A percentile compares a stretch with the other conserved stretches of the same genome.
Evolutionary conservation across 1,284 basidiomycete species (phyloP).

Genomic region (Trichosporon coremiiforme): DNA sequence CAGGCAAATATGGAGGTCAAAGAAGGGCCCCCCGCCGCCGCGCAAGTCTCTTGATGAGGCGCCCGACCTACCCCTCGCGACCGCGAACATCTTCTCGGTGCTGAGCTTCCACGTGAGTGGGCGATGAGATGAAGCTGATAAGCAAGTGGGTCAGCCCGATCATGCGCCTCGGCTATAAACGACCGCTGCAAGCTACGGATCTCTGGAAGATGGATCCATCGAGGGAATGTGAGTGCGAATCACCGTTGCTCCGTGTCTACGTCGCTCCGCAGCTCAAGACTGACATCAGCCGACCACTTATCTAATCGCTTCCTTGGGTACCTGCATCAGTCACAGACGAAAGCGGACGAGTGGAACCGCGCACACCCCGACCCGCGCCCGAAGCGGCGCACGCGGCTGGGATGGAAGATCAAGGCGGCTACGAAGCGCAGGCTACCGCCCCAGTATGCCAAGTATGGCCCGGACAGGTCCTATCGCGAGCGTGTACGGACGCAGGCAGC

Average conservation of each 20-base stretch:
- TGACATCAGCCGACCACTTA: slow-evolving; percentile 60
- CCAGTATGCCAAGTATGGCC: slow-evolving; percentile 26
- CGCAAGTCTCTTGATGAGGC: slow-evolving; percentile 65
- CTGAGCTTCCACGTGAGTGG: slow-evolving; percentile 61
- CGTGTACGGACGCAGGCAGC: neutral
- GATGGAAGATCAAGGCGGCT: slow-evolving; percentile 60
- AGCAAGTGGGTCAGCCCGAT: slow-evolving; percentile 62
- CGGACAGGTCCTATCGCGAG: slow-evolving; percentile 24
- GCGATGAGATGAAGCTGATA: neutral
- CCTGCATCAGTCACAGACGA: slow-evolving; percentile 38
- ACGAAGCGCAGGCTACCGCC: slow-evolving; percentile 39
- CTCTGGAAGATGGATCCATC: slow-evolving; percentile 64
- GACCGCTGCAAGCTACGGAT: slow-evolving; percentile 71
- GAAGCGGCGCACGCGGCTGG: slow-evolving; percentile 59
- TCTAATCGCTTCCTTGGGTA: slow-evolving; percentile 56
- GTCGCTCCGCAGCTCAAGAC: neutral
- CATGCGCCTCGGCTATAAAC: slow-evolving; percentile 66
- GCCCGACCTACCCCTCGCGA: slow-evolving; percentile 63
- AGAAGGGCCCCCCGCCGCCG: slow-evolving; percentile 62
- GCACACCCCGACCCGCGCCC: slow-evolving; percentile 36
- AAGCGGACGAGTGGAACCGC: slow-evolving; percentile 49
- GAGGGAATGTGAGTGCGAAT: slow-evolving; percentile 49
- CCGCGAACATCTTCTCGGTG: slow-evolving; percentile 63
- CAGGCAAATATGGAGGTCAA: slow-evolving; percentile 59
- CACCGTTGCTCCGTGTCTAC: neutral